A percentile compares a stretch with the other conserved stretches of the same genome.
phyloP scores from a whole-genome alignment of 129 eudicot species.

The carrot (Daucus carota) region DH1_v3.0 NC_030381.2:37239001-37239500 shows the following conservation, averaged over 20 bases:
- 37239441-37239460: neutral
- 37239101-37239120: constrained; percentile 11
- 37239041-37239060: constrained; percentile 8
- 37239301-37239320: constrained; percentile 9
- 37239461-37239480: neutral
- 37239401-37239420: neutral
- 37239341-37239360: constrained; percentile 1
- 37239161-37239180: neutral
- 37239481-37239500: neutral
- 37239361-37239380: neutral
- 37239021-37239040: constrained; percentile 14
- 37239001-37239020: constrained; percentile 11
- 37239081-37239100: constrained; percentile 12
- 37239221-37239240: neutral
- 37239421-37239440: neutral
- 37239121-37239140: constrained; percentile 13
- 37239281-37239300: neutral
- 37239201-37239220: neutral
- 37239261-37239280: constrained; percentile 7
- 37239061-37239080: constrained; percentile 13
- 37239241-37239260: neutral
- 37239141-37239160: constrained; percentile 8
- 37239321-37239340: neutral
- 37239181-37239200: neutral
- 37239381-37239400: neutral